Base-by-base conservation (phyloP, 345 rosid species). In the Hibiscus tridactylites region DNA sequence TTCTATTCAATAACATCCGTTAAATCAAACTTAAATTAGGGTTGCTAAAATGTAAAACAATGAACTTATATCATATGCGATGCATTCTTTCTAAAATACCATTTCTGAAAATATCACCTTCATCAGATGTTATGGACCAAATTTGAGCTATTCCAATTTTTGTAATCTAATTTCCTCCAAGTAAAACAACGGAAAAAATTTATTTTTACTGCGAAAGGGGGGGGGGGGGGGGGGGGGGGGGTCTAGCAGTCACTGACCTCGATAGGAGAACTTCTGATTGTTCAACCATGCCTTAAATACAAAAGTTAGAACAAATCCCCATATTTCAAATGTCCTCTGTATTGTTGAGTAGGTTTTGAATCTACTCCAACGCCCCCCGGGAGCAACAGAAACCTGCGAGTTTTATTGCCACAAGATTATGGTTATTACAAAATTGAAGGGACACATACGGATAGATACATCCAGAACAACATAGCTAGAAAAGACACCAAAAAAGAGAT, bases 341-440 rank as follows among this genome's bases (percentile, higher is more conserved):
- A 95, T 83, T 1, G 95, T 92, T 5, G 99, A 92, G 74, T 95
- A 95, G 50, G 96, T 89, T 84, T 92, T 92, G 85, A 95, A 95
- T 81, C 97, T 86, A 83, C 78, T 89, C 99, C 99, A 95, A 17
- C 96, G 88, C 53, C 99, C 97, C 49, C 97, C 97, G 42, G 97
- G 92, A 65, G 93, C 89, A 79, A 95, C 92, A 75, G 99, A 95
- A 70, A 92, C 99, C 99, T 95, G 78, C 64, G 75, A 79, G 44
- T 75, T 54, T 58, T 44, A 26, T 56, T 61, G 66, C 8, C 56
- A 59, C 24, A 63, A 62, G 33, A 73, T 13, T 35, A 62, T 26
- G 42, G 10, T 60, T 26, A 70, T 57, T 33, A 35, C 60, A 53
- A 50, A 17, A 6, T 12, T 24, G 19, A 28, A 13, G 24, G 65